Evolutionary conservation across 768 basidiomycete genomes (phyloP).

Genomic region (Kwoniella dendrophila): DNA sequence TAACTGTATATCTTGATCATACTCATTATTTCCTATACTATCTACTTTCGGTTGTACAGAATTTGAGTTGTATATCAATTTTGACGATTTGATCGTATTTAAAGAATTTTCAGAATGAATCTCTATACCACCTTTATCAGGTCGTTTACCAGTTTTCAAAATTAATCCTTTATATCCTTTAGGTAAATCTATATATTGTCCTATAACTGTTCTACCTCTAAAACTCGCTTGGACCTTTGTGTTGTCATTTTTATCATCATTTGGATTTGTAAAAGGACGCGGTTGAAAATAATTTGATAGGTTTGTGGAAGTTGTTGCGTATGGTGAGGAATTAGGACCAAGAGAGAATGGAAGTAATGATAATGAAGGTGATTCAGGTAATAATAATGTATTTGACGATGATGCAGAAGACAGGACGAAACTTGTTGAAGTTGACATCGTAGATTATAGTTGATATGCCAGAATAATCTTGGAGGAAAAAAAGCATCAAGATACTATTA

Average conservation of each 20-base stretch:
- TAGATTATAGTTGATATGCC: too few relatives aligned
- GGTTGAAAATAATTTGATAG: slow-evolving; percentile 38
- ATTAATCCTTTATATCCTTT: slow-evolving; percentile 39
- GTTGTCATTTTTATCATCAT: neutral
- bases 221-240: slow-evolving; percentile 31
- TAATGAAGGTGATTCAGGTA: slow-evolving; percentile 25
- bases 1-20: neutral
- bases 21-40: neutral
- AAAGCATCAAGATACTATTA: too few relatives aligned
- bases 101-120: slow-evolving; percentile 1
- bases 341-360: slow-evolving; percentile 47
- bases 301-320: slow-evolving; percentile 21
- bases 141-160: slow-evolving; percentile 24
- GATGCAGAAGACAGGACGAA: slow-evolving; percentile 6
- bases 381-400: slow-evolving; percentile 19
- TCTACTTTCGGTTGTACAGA: slow-evolving; percentile 3
- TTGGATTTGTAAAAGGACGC: slow-evolving; percentile 20
- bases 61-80: neutral
- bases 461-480: too few relatives aligned
- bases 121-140: slow-evolving; percentile 31
- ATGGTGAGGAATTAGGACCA: slow-evolving; percentile 27
- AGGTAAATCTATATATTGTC: slow-evolving; percentile 37
- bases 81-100: neutral
- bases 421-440: too few relatives aligned
- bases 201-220: slow-evolving; percentile 40